Evolutionary conservation across 345 rosid species (phyloP), one percentile per base, ranked within the genome.

Genomic region (Citrus trifoliata): DNA sequence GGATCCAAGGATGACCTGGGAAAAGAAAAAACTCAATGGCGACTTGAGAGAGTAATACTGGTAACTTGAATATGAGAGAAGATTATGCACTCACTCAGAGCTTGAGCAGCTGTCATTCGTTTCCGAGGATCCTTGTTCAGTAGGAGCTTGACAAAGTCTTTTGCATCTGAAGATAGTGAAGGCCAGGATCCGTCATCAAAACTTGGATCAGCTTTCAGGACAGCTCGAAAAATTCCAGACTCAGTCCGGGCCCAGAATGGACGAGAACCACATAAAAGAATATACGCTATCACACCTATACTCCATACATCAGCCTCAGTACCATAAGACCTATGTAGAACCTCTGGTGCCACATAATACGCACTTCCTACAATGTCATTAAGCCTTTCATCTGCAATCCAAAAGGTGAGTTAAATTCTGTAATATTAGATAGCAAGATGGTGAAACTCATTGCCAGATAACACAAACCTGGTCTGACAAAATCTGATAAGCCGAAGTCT

Each of bases 281-380:
- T 96, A 83, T 94, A 96, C 22, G 97, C 90, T 71, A 96, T 93
- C 22, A 96, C 98, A n/a, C 99, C 99, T 62, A 93, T 71, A 80
- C 99, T 96, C 99, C 99, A 96, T 28, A 92, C 97, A 89, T 96
- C 99, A 7, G 99, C 99, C 83, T 96, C 99, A 6, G 97, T 88
- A 83, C 87, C 83, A 80, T 96, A 96, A 78, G 95, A 91, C 86
- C 98, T 90, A 79, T 93, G 97, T 63, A 96, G 89, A 81, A 96
- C 99, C 90, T 96, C 99, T 37, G 99, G 99, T 70, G 98, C 98
- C 77, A 96, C 98, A 66, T 96, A 96, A 82, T 93, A 92, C 4
- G 97, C 98, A 75, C 98, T 96, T 67, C 99, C 99, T 71, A 96
- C 99, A 70, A 96, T 96, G 84, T 94, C 99, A 75, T 93, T 94